Evolutionary conservation across 2,329 filamentous ascomycete species (phyloP), one percentile per base, ranked within the genome.

Genomic region (Penicillium digitatum): DNA sequence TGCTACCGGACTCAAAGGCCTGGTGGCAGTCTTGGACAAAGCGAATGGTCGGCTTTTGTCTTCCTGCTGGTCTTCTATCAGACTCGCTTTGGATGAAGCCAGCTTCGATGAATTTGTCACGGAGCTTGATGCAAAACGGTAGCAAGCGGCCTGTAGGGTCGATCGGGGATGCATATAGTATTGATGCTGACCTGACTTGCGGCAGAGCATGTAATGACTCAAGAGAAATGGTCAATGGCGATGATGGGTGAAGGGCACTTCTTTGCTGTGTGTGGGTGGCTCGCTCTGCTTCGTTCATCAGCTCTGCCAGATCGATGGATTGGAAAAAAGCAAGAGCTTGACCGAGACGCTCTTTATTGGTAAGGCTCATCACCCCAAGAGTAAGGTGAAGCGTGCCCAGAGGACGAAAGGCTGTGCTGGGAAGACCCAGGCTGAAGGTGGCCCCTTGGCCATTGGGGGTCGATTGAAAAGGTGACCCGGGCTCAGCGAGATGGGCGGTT

Each of bases 351-450:
- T 81, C 77, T 3, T 77, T 72, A 2, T 76, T 78, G 3, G 78
- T 73, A 10, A 96, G 80, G 60, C 82, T 87, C 88, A 96, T 92
- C 1, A 95, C 88, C 0, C 91, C 92, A 0, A 96, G 79, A 0
- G 92, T 96, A 3, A 95, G 77, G 72, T 97, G 93, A 45, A 96
- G 73, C 1, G 90, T 91, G 0, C 89, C 89, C 0, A 89, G 74
- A 0, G 90, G 90, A 27, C 91, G 79, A 48, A 96, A 76, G 1
- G 90, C 90, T 52, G 81, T 81, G 31, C 77, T 69, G 0, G 88
- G 87, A 10, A 93, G 74, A 6, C 77, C 76, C 2, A 68, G 61
- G 76, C 32, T 56, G 72, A 60, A 75, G 71, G 54, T 73, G 66
- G 48, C 29, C 5, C 24, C 74, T 63, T 54, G 49, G 18, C 27